phyloP scores from a whole-genome alignment of 2,329 filamentous ascomycete genomes.

The Pyrenochaeta sp. region DNA sequence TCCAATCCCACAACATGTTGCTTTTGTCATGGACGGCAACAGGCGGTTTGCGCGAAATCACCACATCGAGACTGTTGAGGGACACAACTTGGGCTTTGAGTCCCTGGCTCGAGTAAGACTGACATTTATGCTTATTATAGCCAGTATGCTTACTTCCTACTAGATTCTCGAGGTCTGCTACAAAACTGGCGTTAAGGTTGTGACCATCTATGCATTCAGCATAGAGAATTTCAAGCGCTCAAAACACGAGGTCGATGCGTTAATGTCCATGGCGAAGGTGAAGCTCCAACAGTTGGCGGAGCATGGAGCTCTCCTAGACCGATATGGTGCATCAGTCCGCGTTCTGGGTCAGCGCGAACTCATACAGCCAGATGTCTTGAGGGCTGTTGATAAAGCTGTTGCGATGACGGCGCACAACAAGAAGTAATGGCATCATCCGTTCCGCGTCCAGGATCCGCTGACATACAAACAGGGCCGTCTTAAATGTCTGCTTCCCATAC shows the following conservation, averaged over 20 bases:
- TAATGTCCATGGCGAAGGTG: slow-evolving; percentile 98
- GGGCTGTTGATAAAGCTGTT: slow-evolving; percentile 86
- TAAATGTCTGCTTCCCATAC: slow-evolving; percentile 98
- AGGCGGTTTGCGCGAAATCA: slow-evolving; percentile 88
- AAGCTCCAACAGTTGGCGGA: slow-evolving; percentile 91
- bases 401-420: slow-evolving; percentile 88
- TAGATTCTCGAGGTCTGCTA: slow-evolving; percentile 96
- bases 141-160: slow-evolving; percentile 42
- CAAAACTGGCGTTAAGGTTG: slow-evolving; percentile 94
- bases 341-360: slow-evolving; percentile 86
- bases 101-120: slow-evolving; percentile 80
- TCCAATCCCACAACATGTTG: slow-evolving; percentile 91
- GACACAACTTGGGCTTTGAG: slow-evolving; percentile 95
- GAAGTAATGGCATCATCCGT: slow-evolving; percentile 60
- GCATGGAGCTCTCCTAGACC: slow-evolving; percentile 90
- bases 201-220: slow-evolving; percentile 97
- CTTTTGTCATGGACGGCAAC: slow-evolving; percentile 99
- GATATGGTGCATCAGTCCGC: slow-evolving; percentile 87
- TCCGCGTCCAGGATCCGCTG: slow-evolving; percentile 4
- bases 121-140: background rate
- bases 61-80: slow-evolving; percentile 95
- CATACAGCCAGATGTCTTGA: slow-evolving; percentile 85
- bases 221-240: slow-evolving; percentile 99
- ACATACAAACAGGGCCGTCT: slow-evolving; percentile 60
- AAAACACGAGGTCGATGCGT: slow-evolving; percentile 92